Evolutionary conservation across 768 basidiomycete species (phyloP), one percentile per base, ranked within the genome.

Genomic region (Lactarius vividus): DNA sequence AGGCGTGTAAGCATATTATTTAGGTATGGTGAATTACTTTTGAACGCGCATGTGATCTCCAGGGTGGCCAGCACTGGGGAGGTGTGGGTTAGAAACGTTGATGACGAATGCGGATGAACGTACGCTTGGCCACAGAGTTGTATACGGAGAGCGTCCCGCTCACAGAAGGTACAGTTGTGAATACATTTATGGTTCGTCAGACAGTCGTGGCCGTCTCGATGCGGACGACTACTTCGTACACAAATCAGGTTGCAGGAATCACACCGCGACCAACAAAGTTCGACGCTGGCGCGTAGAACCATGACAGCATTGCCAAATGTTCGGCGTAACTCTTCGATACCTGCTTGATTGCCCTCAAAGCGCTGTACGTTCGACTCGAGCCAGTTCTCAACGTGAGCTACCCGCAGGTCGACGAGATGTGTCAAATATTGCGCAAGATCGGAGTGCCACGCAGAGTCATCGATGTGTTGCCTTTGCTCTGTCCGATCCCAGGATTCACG

Each of bases 41-140:
- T n/a, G n/a, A n/a, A n/a, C n/a, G n/a, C n/a, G n/a, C 86, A 85
- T 79, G 65, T 87, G 85, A 11, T 74, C 76, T 20, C 83, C 84
- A 29, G 79, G 71, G 61, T 87, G 85, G 0, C 86, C 86, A 28
- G 84, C 85, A 23, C 85, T 86, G 65, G 31, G 8, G 1, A 13
- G n/a, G 3, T 3, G n/a, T 86, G 65, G 37, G 8, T 5, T 35
- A 16, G 20, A 2, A 46, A 31, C 4, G 10, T 28, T 4, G 53
- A 26, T n/a, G 29, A 28, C 10, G 11, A 1, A 15, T 8, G 4
- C 28, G 49, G 13, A 26, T 2, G 4, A 8, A 76, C 83, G 55
- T 70, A 85, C 85, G 76, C 76, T 69, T 82, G 77, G 13, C 80
- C 78, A 72, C 85, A 87, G 1, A 66, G 20, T 56, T 72, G 75